Base-by-base conservation (phyloP, 164 flowering plant genomes). In the Vitis rupestris region DNA sequence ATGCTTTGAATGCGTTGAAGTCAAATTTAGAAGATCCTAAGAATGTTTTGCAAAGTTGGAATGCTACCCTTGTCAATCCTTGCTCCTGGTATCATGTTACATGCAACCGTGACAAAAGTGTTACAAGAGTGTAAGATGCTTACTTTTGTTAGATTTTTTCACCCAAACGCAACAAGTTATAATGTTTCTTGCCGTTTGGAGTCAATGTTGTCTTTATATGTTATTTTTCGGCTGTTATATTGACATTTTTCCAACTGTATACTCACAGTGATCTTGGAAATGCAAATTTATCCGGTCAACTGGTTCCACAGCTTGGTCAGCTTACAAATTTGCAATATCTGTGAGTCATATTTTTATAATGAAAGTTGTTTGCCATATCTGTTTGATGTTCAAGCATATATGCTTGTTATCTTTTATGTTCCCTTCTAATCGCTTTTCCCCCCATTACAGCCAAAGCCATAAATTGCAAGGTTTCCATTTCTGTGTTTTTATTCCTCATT, bases 81-180 rank as follows among this genome's bases (percentile, higher is more conserved):
- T 86, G 90, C 69, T 84, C 90, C 50, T 86, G 90, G 90, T 80
- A 81, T 74, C 90, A 86, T 48, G 82, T 86, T 13, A 84, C 88
- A 15, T 86, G 90, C 78, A 80, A 81, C 61, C 61, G 53, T 23
- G 87, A 85, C 2, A 84, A 82, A 52, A 82, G 84, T 37, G 88
- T 87, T 51, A 83, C 81, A 11, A 69, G 88, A 76, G 87, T 87
- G 88, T 87, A 79, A 76, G 88, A 64, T 64, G 10, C 12, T 61
- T 29, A 50, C n/a, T 14, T 50, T 48, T 53, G 1, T 16, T 15
- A 10, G 54, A 16, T 17, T 10, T 19, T 2, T 60, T 44, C 12
- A 6, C 44, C 44, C 4, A 37, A 37, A 37, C 44, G 7, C 44
- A 3, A 37, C 44, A 0, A 37, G 44, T 16, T 14, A 0, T 63